Conservation (phyloP, 1,284 basidiomycete species). For the Xanthoconium separans region DNA sequence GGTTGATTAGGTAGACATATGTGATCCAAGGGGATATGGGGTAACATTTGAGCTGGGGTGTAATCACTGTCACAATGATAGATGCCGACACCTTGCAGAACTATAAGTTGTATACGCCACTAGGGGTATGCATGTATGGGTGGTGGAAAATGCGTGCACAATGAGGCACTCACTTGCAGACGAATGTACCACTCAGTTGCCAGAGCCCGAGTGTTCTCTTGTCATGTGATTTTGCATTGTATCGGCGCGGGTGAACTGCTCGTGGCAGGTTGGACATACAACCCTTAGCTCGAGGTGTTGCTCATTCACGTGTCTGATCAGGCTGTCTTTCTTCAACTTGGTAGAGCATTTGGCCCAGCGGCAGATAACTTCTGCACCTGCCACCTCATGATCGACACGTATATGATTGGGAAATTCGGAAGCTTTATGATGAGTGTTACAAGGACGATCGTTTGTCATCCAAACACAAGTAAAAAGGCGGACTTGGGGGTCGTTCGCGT, state of each 20-base stretch:
- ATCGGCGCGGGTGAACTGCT: constrained; percentile 29
- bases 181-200: not conserved
- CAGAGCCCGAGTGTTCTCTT: constrained; percentile 9
- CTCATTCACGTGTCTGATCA: constrained; percentile 29
- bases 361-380: constrained; percentile 20
- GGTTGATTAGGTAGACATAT: constrained; percentile 6
- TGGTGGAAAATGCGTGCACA: not conserved
- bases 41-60: constrained; percentile 7
- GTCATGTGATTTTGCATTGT: constrained; percentile 18
- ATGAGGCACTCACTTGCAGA: constrained; percentile 10
- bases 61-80: not conserved
- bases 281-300: constrained; percentile 24
- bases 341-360: constrained; percentile 18
- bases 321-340: constrained; percentile 31
- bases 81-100: not conserved
- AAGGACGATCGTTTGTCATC: not conserved
- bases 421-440: not conserved
- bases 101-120: not conserved
- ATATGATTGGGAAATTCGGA: constrained; percentile 25
- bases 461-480: constrained; percentile 19
- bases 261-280: constrained; percentile 19
- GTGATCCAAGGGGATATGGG: not conserved
- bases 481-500: constrained; percentile 4
- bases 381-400: constrained; percentile 21
- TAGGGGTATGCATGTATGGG: constrained; percentile 6